phyloP scores from a whole-genome alignment of 2,329 filamentous ascomycete species.

The Tolypocladium capitatum region DNA sequence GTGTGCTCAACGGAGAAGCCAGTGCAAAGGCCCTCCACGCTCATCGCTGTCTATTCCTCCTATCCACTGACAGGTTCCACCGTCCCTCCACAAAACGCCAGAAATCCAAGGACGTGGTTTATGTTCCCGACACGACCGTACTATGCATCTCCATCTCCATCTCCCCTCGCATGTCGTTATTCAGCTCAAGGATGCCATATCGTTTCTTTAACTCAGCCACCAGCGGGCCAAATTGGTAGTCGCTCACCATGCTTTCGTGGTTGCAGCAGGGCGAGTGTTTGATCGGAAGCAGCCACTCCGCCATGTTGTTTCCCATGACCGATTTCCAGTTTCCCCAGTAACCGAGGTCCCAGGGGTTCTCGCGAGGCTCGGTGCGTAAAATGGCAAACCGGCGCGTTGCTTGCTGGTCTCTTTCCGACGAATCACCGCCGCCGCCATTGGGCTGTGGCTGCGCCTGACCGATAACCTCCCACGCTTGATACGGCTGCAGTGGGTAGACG shows the following conservation, averaged over 20 bases:
- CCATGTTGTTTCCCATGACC: constrained; percentile 58
- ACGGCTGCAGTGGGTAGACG: constrained; percentile 40
- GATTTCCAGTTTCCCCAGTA: constrained; percentile 57
- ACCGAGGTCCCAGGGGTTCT: constrained; percentile 80
- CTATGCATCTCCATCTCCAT: constrained; percentile 1
- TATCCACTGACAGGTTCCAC: neutral
- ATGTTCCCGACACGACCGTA: neutral
- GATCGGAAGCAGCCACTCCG: constrained; percentile 75
- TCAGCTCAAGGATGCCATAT: constrained; percentile 10
- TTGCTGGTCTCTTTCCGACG: constrained; percentile 24
- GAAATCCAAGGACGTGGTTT: neutral
- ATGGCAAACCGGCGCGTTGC: constrained; percentile 65
- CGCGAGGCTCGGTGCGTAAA: constrained; percentile 54
- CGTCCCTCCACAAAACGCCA: neutral
- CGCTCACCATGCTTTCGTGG: constrained; percentile 51
- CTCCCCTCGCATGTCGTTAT: neutral
- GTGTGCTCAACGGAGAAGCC: neutral
- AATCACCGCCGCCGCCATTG: constrained; percentile 3
- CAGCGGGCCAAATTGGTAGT: constrained; percentile 53
- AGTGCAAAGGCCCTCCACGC: neutral
- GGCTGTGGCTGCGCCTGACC: constrained; percentile 14
- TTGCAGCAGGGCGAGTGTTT: constrained; percentile 59
- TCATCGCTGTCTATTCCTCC: neutral
- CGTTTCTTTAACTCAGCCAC: constrained; percentile 41
- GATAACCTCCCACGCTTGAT: neutral